Evolutionary conservation across 257 asterid species (phyloP), one percentile per base, ranked within the genome.

Genomic region (Mitragyna speciosa): DNA sequence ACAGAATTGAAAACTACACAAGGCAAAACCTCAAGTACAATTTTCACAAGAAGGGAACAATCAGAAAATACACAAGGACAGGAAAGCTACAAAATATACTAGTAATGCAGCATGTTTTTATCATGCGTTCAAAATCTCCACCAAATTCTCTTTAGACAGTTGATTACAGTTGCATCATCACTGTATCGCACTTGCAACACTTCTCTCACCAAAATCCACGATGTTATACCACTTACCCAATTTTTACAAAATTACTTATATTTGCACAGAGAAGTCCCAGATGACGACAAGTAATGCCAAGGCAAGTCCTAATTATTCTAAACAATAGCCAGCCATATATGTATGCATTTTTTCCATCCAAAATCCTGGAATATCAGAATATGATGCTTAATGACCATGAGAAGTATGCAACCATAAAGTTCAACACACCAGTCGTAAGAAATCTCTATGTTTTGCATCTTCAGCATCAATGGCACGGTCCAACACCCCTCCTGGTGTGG

Each of bases 381-480:
- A 43, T 28, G 24, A 43, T 69, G 11, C 47, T 2, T 70, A 22
- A 43, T n/a, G 24, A 22, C 6, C 6, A 43, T 2, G 10, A n/a
- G 14, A 71, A 9, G 47, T 12, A 47, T 52, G 24, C n/a, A 12
- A 26, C 24, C 26, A 24, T 6, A n/a, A 71, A 71, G 61, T 67
- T 51, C 58, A 73, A 61, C 73, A 6, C 80, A 92, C 94, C 93
- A 92, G 75, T 84, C 92, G 85, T 81, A 92, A 70, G 82, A 92
- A 92, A 80, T 91, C 97, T 69, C 85, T 86, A 79, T 88, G 90
- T 78, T 91, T 86, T 59, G 87, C 88, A 66, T 89, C 92, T 87
- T 92, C 97, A 71, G 96, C 92, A 84, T 92, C 93, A 78, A 92
- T 84, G 76, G 94, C 92, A 72, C 89, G 91, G 83, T 90, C 97